Evolutionary conservation across 148 eudicot species (phyloP), one percentile per base, ranked within the genome.

Genomic region (Cornus florida): DNA sequence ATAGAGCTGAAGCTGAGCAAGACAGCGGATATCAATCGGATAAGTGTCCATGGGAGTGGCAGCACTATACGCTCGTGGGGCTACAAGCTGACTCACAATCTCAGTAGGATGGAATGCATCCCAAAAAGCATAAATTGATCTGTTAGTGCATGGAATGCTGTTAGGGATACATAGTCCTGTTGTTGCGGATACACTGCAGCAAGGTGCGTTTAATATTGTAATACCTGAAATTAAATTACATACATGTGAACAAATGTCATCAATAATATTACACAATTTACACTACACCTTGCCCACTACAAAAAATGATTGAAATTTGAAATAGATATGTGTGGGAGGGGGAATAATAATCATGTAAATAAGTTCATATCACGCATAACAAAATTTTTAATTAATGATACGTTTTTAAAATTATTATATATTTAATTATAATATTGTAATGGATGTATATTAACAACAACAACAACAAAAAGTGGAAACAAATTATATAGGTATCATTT

Each of bases 71-170:
- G 75, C 75, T 75, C 71, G 32, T 35, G 69, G 2, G 22, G 38
- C 79, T 16, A 24, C 50, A 7, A 31, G 9, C 10, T 14, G 12
- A 70, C 16, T 38, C 1, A 78, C 35, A 70, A 2, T 53, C 13
- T 80, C 79, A 12, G 83, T 38, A 20, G 83, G 80, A 71, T 81
- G 83, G 35, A 69, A 81, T 7, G 16, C 75, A 67, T 81, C 80
- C 70, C 69, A 81, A 17, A 76, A 81, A 23, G 19, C 23, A 32
- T 71, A 33, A 1, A 10, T 7, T 28, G 17, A 65, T 32, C 83
- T 76, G 10, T 71, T 50, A 31, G 1, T 6, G 72, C 83, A 81
- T 1, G 83, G 83, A 10, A 14, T 9, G 50, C 14, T 19, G 10
- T 71, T 5, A 8, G 80, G 77, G 28, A 13, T 11, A 16, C 83